phyloP scores from a whole-genome alignment of 1,284 basidiomycete species.

The Boletus putidus region DNA sequence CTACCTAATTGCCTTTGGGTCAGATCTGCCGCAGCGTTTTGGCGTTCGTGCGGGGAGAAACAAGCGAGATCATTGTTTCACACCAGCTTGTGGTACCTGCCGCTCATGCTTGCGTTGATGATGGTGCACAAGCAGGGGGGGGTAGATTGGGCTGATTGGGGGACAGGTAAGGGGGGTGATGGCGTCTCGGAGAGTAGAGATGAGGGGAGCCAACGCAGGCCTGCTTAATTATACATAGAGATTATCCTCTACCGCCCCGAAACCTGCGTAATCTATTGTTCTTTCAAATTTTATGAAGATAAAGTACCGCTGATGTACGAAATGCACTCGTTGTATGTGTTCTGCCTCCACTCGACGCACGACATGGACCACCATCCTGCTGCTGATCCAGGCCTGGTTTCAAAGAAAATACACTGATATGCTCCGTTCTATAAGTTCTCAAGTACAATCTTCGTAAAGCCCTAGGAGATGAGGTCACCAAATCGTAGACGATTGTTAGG shows the following conservation, averaged over 20 bases:
- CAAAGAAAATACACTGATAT: not conserved
- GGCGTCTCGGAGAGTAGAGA: not conserved
- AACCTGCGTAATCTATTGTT: not conserved
- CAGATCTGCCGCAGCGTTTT: slow-evolving; percentile 75
- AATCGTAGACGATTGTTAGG: not conserved
- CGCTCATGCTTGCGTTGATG: slow-evolving; percentile 87
- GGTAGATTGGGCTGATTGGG: slow-evolving; percentile 65
- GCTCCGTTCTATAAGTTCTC: not conserved
- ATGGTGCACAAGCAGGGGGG: slow-evolving; percentile 90
- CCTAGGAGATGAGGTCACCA: not conserved
- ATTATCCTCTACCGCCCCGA: no score
- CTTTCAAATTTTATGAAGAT: not conserved
- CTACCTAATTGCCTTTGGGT: slow-evolving; percentile 77
- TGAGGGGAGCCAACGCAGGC: not conserved
- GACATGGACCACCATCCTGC: not conserved
- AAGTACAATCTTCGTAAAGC: not conserved
- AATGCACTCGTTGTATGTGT: not conserved
- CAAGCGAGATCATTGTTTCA: slow-evolving; percentile 80
- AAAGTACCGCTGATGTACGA: not conserved
- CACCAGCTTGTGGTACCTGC: slow-evolving; percentile 89
- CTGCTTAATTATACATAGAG: not conserved
- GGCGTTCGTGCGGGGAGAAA: slow-evolving; percentile 72
- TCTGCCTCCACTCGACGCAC: not conserved
- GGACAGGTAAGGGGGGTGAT: slow-evolving; percentile 28
- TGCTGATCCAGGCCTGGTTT: no score